phyloP scores from a whole-genome alignment of 2,329 filamentous ascomycete species.

The Acrodontium crateriforme region DNA sequence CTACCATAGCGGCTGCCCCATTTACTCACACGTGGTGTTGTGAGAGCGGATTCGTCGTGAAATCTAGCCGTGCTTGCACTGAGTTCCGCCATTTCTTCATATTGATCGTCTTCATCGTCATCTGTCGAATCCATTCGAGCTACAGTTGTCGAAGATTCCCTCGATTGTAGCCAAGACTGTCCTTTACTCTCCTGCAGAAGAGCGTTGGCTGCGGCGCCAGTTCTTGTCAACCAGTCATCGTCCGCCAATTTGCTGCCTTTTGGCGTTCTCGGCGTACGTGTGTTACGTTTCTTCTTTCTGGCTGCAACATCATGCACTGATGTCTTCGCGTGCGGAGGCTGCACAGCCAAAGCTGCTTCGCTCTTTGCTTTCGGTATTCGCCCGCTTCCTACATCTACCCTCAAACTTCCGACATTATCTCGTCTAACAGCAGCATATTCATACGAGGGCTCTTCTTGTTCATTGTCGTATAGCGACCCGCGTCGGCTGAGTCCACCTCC shows the following conservation, averaged over 20 bases:
- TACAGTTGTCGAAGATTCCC: slow-evolving; percentile 39
- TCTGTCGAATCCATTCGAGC: slow-evolving; percentile 20
- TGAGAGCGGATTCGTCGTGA: slow-evolving; percentile 2
- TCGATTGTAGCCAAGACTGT: slow-evolving; percentile 45
- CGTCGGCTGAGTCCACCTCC: slow-evolving; percentile 19
- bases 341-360: slow-evolving; percentile 26
- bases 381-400: slow-evolving; percentile 11
- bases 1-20: slow-evolving; percentile 24
- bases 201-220: slow-evolving; percentile 16
- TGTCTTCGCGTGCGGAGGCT: slow-evolving; percentile 1
- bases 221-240: background rate
- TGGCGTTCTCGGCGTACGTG: too few species aligned
- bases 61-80: slow-evolving; percentile 12
- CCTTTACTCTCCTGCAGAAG: slow-evolving; percentile 47
- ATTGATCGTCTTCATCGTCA: slow-evolving; percentile 22
- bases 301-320: too few species aligned
- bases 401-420: slow-evolving; percentile 1
- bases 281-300: slow-evolving; percentile 2
- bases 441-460: slow-evolving; percentile 6
- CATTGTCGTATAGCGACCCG: slow-evolving; percentile 16
- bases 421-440: slow-evolving; percentile 5
- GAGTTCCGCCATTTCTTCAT: slow-evolving; percentile 20
- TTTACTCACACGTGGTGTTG: slow-evolving; percentile 1
- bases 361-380: slow-evolving; percentile 33
- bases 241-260: slow-evolving; percentile 1